Conservation (phyloP, 441 rosid genomes). For the Pelargonium myrrhifolium region DNA sequence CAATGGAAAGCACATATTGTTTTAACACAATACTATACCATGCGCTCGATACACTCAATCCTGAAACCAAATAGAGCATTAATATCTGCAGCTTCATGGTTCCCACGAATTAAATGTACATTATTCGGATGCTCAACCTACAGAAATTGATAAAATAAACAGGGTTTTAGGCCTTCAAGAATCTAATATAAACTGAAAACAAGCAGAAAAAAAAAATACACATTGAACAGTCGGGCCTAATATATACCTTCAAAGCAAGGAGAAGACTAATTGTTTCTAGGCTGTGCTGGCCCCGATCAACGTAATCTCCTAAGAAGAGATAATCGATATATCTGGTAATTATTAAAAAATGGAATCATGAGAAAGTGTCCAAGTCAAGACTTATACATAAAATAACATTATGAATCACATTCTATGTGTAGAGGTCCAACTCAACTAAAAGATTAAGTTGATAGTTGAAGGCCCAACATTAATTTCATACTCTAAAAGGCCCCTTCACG, state of each 20-base stretch:
- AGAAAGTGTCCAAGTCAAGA: constrained; percentile 1
- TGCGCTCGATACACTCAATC: constrained; percentile 95
- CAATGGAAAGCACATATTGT: constrained; percentile 9
- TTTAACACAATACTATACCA: constrained; percentile 48
- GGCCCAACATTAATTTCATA: too few species aligned
- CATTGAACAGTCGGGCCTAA: constrained; percentile 8
- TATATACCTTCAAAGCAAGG: constrained; percentile 85
- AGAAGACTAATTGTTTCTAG: constrained; percentile 87
- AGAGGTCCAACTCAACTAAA: too few species aligned
- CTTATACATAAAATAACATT: background rate
- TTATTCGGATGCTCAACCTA: constrained; percentile 89
- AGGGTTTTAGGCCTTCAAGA: constrained; percentile 17
- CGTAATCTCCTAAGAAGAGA: constrained; percentile 98
- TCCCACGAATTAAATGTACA: constrained; percentile 93
- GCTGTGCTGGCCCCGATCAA: constrained; percentile 98
- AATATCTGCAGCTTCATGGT: constrained; percentile 98
- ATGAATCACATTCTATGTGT: too few species aligned
- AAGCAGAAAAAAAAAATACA: constrained; percentile 1
- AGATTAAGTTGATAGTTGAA: too few species aligned
- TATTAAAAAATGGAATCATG: constrained; percentile 15
- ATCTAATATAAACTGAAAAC: constrained; percentile 15
- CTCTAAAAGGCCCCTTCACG: too few species aligned
- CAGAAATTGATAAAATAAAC: constrained; percentile 20
- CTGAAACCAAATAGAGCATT: constrained; percentile 99
- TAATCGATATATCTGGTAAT: constrained; percentile 88